Conservation (phyloP, 106 monocot genomes). For the Chionographis japonica region DNA sequence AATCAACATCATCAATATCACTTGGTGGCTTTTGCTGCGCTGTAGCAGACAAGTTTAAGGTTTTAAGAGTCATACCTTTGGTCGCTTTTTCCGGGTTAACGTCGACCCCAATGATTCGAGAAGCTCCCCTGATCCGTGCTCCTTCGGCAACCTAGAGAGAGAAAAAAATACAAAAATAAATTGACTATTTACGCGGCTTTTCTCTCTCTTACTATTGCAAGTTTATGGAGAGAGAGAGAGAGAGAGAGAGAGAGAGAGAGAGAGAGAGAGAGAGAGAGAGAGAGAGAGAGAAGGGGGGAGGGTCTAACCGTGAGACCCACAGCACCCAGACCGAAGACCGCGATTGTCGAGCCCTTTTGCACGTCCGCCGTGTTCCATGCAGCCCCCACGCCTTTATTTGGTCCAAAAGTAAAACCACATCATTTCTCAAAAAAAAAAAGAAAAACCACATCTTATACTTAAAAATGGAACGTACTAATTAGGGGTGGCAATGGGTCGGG, state of each 20-base stretch:
- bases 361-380: constrained; percentile 92
- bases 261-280: too few relatives aligned
- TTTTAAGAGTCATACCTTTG: constrained; percentile 23
- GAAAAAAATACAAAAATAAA: not conserved
- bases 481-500: too few relatives aligned
- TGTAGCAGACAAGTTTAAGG: too few relatives aligned
- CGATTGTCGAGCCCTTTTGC: constrained; percentile 53
- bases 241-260: too few relatives aligned
- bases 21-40: too few relatives aligned
- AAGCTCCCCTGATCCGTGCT: constrained; percentile 55
- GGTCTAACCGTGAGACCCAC: constrained; percentile 69
- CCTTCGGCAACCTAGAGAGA: constrained; percentile 57
- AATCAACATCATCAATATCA: too few relatives aligned
- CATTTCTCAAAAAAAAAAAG: not conserved
- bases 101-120: constrained; percentile 66
- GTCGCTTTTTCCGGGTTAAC: constrained; percentile 50
- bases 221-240: too few relatives aligned
- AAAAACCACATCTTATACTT: not conserved
- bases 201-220: too few relatives aligned
- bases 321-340: constrained; percentile 76
- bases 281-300: not conserved
- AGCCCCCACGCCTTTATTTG: constrained; percentile 62
- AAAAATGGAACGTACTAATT: too few relatives aligned
- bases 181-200: too few relatives aligned
- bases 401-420: not conserved